Conservation (phyloP, 176 grass and related monocot species). For the Miscanthus lutarioriparius region DNA sequence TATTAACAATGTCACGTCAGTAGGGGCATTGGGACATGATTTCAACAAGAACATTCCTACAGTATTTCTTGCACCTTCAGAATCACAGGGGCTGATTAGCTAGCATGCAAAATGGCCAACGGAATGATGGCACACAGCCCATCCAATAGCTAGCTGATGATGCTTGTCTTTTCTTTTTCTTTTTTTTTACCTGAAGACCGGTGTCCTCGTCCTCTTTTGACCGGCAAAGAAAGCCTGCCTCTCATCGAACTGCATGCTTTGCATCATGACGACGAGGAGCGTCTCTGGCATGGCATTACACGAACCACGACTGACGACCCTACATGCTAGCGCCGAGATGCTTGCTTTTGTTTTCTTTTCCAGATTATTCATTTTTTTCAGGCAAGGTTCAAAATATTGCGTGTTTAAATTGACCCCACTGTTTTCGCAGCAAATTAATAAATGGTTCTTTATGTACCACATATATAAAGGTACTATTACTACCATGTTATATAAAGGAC, state of each 20-base stretch:
- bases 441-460: background rate
- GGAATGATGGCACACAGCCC: conserved; percentile 29
- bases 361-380: background rate
- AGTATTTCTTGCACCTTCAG: background rate
- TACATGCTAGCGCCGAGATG: background rate
- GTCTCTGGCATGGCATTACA: background rate
- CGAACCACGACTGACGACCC: background rate
- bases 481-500: background rate
- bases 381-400: background rate
- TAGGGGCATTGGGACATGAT: background rate
- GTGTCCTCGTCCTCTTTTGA: conserved; percentile 38
- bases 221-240: conserved; percentile 7
- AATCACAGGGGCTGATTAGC: background rate
- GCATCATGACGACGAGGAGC: conserved; percentile 28
- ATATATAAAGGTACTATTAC: background rate
- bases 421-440: background rate
- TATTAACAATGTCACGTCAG: background rate
- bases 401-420: background rate
- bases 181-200: conserved; percentile 37
- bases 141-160: conserved; percentile 7
- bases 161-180: background rate
- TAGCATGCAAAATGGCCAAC: conserved; percentile 37
- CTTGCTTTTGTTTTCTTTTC: background rate
- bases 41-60: background rate
- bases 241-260: background rate